Conservation (phyloP, 768 basidiomycete genomes). For the Xerocomellus dryophilus region DNA sequence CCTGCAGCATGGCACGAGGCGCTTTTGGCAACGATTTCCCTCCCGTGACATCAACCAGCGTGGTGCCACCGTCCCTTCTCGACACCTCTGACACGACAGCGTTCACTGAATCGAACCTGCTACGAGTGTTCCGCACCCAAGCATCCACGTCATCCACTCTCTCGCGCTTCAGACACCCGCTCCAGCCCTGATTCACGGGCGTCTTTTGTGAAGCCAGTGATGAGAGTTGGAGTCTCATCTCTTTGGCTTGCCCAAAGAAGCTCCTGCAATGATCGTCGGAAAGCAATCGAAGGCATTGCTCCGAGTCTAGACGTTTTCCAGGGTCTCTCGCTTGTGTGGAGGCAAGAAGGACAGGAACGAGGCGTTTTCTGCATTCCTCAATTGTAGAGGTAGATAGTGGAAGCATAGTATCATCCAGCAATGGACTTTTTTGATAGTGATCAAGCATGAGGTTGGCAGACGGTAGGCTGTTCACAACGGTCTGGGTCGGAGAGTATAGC, state of each 20-base stretch:
- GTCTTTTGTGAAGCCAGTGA: constrained; percentile 7
- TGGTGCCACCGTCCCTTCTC: constrained; percentile 27
- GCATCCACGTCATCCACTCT: constrained; percentile 12
- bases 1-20: constrained; percentile 22
- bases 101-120: constrained; percentile 16
- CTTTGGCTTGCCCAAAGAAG: constrained; percentile 22
- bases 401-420: constrained; percentile 6
- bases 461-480: constrained; percentile 6
- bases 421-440: constrained; percentile 1
- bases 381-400: constrained; percentile 12
- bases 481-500: constrained; percentile 13
- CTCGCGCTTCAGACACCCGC: constrained; percentile 7
- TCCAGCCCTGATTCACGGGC: background rate
- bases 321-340: constrained; percentile 16
- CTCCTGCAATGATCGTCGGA: constrained; percentile 26
- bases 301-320: constrained; percentile 9
- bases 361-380: constrained; percentile 27
- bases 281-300: constrained; percentile 24
- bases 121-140: constrained; percentile 15
- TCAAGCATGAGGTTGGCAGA: constrained; percentile 2
- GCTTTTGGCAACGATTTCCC: constrained; percentile 17
- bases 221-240: constrained; percentile 25
- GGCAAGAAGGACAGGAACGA: constrained; percentile 25
- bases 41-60: constrained; percentile 19
- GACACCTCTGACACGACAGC: constrained; percentile 12